Conservation (phyloP, 1,139 yeast genomes). For the Geotrichum histeridarum region DNA sequence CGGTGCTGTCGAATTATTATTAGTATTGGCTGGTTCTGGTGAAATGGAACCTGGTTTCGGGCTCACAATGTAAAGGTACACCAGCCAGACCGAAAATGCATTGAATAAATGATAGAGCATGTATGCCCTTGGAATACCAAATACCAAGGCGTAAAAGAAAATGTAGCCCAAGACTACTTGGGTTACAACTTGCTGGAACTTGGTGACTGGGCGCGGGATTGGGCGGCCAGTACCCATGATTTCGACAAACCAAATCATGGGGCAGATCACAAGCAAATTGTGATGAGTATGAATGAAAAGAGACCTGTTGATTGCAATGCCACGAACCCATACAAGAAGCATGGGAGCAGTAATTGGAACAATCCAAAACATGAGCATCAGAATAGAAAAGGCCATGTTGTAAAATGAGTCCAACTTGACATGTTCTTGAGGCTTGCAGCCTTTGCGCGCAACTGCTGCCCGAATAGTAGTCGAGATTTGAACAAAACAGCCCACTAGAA, state of each 20-base stretch:
- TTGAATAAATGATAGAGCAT: conserved; percentile 36
- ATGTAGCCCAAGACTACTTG: conserved; percentile 28
- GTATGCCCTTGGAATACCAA: conserved; percentile 36
- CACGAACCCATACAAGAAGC: conserved; percentile 37
- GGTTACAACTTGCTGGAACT: conserved; percentile 24
- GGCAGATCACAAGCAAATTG: conserved; percentile 33
- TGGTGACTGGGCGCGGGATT: conserved; percentile 29
- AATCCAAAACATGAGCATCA: conserved; percentile 34
- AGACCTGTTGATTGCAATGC: conserved; percentile 31
- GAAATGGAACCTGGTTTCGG: background rate
- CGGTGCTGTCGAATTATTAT: background rate
- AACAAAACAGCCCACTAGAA: conserved; percentile 50
- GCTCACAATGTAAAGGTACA: conserved; percentile 2
- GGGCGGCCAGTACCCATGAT: conserved; percentile 28
- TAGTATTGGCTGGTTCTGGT: background rate
- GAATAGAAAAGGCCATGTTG: conserved; percentile 30
- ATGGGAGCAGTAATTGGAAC: conserved; percentile 35
- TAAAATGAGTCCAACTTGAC: conserved; percentile 10
- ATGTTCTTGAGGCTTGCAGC: background rate
- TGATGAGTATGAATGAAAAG: conserved; percentile 33
- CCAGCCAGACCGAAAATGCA: conserved; percentile 31
- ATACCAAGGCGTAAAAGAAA: conserved; percentile 30
- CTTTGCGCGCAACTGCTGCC: background rate
- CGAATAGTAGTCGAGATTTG: conserved; percentile 28
- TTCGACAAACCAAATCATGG: conserved; percentile 33